These are phyloP conservation scores for Epichloe amarillans DNA, from an alignment of 2,329 filamentous ascomycete species.

Conservation along the genomic window DNA sequence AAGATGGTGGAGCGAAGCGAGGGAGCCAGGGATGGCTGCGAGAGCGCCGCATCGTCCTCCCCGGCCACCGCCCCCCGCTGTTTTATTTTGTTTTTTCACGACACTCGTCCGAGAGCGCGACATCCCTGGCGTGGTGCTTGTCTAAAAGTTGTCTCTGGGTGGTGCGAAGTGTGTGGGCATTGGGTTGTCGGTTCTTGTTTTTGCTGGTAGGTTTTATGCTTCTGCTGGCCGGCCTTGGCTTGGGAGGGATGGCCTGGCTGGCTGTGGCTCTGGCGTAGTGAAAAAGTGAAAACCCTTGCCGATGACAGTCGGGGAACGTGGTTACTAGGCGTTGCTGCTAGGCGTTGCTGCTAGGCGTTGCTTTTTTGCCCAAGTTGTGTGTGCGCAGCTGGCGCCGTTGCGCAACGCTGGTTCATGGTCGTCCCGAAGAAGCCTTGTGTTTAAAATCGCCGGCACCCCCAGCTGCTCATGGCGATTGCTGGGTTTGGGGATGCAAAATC, in stretches of 20 bases:
- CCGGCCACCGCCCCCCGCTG: not conserved
- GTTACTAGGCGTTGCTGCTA: not conserved
- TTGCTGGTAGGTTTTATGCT: not conserved
- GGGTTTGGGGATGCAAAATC: not conserved
- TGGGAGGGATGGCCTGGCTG: not conserved
- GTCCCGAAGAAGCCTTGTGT: not conserved
- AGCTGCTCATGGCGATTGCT: not conserved
- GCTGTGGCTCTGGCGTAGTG: not conserved
- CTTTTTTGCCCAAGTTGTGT: constrained; percentile 3
- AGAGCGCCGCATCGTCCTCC: not conserved
- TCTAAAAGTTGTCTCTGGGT: not conserved
- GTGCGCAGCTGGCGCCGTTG: too few relatives aligned
- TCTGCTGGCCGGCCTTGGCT: not conserved
- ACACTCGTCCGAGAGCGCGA: constrained; percentile 1
- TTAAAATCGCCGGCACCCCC: constrained; percentile 3
- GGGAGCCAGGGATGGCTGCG: constrained; percentile 1
- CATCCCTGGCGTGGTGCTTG: constrained; percentile 2
- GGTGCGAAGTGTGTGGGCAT: not conserved
- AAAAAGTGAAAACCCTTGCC: constrained; percentile 2
- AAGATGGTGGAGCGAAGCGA: constrained; percentile 1
- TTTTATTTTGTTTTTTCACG: not conserved
- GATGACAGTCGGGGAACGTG: constrained; percentile 5
- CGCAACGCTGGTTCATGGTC: not conserved
- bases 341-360: not conserved
- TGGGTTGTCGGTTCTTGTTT: not conserved